Evolutionary conservation across 192 early-diverging fungal genomes (phyloP), one percentile per base, ranked within the genome.

Genomic region (Podila clonocystis): DNA sequence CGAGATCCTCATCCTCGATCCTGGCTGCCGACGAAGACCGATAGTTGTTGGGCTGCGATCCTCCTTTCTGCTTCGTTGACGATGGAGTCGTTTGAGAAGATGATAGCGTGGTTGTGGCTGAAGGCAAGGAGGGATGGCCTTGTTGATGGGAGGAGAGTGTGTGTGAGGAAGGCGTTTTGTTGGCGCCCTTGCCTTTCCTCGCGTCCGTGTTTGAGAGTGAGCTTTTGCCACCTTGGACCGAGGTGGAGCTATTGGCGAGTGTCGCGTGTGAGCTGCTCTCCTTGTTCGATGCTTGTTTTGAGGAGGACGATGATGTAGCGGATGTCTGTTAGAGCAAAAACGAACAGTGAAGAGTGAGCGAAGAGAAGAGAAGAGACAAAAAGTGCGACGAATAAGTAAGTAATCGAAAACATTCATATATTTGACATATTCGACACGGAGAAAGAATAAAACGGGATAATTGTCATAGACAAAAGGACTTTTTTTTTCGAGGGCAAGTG

Each of bases 1-100:
- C 79, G 26, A 74, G 24, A 58, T 82, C 79, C 13, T 82, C 79
- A 4, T 83, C 82, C 20, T 83, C 74, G 45, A 50, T 65, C 26
- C 63, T 70, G 7, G 69, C 29, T 2, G n/a, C 9, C 31, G 72
- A 68, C 7, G 57, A 38, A 55, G 58, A 49, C 38, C 72, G 49
- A 31, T 63, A 52, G 55, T 33, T 68, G 36, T 49, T 58, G 67
- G 34, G 41, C 38, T 49, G 73, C 9, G 50, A 62, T 20, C 34
- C 9, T 17, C 66, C 33, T 45, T 70, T 76, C 9, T 70, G 67
- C 58, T 70, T 76, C 5, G 52, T 24, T 9, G 52, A 55, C n/a
- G 52, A 24, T 24, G 52, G 52, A 1, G 34, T 9, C 34, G 52
- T 9, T 55, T 55, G 52, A 55, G 52, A 11, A 55, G 52, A 55